Evolutionary conservation across 225 moss, liverwort and hornwort species (phyloP).

Genomic region (Bryum argenteum): DNA sequence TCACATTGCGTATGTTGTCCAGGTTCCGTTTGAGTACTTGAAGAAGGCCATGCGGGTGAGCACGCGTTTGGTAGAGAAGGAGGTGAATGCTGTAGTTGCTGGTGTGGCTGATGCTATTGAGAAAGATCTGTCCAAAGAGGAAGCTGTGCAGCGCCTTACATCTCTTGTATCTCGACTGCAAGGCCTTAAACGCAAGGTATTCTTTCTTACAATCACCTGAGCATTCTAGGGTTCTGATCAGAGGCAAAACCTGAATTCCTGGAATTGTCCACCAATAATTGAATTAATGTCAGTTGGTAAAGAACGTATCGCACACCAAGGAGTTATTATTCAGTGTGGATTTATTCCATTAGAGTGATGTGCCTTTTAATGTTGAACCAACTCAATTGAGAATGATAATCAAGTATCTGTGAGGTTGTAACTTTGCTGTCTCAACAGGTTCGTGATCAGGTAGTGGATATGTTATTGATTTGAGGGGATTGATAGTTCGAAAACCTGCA

Average conservation of each 20-base stretch:
- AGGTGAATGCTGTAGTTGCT: constrained; percentile 91
- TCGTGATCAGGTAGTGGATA: neutral
- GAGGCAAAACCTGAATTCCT: neutral
- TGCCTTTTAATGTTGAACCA: no score
- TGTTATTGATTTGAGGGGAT: neutral
- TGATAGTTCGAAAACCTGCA: no score
- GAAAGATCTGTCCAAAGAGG: constrained; percentile 94
- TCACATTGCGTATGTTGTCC: constrained; percentile 24
- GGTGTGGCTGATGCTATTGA: constrained; percentile 92
- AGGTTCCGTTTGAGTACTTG: constrained; percentile 95
- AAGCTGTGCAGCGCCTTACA: constrained; percentile 94
- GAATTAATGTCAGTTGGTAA: constrained; percentile 4
- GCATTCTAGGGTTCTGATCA: constrained; percentile 19
- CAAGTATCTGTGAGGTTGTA: constrained; percentile 15
- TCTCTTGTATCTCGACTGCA: constrained; percentile 96
- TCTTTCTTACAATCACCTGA: constrained; percentile 25
- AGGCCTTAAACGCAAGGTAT: constrained; percentile 97
- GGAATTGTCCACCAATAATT: neutral
- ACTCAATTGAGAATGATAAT: no score
- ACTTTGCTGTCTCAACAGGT: constrained; percentile 10
- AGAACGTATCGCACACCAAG: neutral
- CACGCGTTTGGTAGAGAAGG: constrained; percentile 93
- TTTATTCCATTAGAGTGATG: no score
- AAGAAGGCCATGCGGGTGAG: constrained; percentile 94
- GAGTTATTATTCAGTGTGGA: neutral